A percentile compares a stretch with the other conserved stretches of the same genome.
These are phyloP conservation scores for Fusarium newnesense DNA, from an alignment of 2,329 filamentous ascomycete species.

Conservation along the genomic window DNA sequence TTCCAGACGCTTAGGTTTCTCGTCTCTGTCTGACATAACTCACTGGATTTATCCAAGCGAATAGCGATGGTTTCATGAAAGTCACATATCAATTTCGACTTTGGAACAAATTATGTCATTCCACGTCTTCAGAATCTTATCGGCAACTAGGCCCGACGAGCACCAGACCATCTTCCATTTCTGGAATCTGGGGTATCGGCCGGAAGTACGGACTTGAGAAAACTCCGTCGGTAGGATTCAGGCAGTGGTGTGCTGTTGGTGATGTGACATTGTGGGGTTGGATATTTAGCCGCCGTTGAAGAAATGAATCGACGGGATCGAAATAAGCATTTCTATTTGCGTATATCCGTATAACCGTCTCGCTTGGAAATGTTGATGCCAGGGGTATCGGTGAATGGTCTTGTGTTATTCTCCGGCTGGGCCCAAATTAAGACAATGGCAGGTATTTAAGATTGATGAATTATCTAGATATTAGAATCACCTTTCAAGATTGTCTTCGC, in stretches of 20 bases:
- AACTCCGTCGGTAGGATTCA: constrained; percentile 5
- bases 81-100: too few species aligned
- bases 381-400: not conserved
- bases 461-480: not conserved
- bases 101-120: not conserved
- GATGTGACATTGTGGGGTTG: not conserved
- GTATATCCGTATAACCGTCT: not conserved
- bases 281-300: not conserved
- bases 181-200: constrained; percentile 18
- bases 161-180: not conserved
- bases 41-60: not conserved
- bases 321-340: not conserved
- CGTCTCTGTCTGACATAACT: not conserved
- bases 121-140: not conserved
- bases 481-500: not conserved
- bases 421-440: rapidly evolving
- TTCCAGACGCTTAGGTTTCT: too few species aligned
- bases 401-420: not conserved
- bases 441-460: rapidly evolving
- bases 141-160: not conserved
- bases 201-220: constrained; percentile 18
- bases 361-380: not conserved
- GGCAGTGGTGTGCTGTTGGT: constrained; percentile 5
- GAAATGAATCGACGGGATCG: not conserved
- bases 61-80: not conserved